A percentile compares a stretch with the other conserved stretches of the same genome.
These are phyloP conservation scores for Kurtzmaniella quercitrusa DNA, from an alignment of 1,139 yeast genomes.

Conservation along the genomic window DNA sequence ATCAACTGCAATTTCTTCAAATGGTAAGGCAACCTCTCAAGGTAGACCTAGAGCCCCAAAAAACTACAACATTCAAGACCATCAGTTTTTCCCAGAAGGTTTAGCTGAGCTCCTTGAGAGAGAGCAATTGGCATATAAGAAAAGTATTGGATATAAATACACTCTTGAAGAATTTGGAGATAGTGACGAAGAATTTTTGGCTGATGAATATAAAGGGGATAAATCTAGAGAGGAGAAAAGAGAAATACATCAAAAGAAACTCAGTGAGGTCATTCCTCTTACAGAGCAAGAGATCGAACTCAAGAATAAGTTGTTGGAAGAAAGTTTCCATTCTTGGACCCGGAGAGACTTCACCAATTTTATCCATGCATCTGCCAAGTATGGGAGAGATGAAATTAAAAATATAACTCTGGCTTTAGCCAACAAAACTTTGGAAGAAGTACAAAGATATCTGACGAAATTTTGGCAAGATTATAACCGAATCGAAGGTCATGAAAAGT, in stretches of 20 bases:
- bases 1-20: conserved; percentile 9
- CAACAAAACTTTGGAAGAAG: conserved; percentile 66
- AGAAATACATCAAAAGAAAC: conserved; percentile 55
- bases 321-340: conserved; percentile 79
- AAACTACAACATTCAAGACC: conserved; percentile 70
- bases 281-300: conserved; percentile 68
- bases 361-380: conserved; percentile 74
- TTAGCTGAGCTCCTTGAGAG: conserved; percentile 64
- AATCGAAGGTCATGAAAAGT: conserved; percentile 84
- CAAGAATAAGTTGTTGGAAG: conserved; percentile 56
- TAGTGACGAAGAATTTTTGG: conserved; percentile 55
- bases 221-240: conserved; percentile 42
- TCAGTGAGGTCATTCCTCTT: conserved; percentile 67
- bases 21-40: conserved; percentile 19
- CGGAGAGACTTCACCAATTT: conserved; percentile 86
- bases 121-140: conserved; percentile 75
- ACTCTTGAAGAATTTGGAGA: conserved; percentile 51
- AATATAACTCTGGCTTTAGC: conserved; percentile 64
- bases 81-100: conserved; percentile 77
- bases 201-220: conserved; percentile 36
- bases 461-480: conserved; percentile 74
- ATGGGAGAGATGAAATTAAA: conserved; percentile 63
- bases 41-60: conserved; percentile 66
- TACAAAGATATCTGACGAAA: conserved; percentile 58
- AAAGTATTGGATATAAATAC: conserved; percentile 67